Conservation (phyloP, 1,139 yeast genomes). For the Waltiozyma sp. region DNA sequence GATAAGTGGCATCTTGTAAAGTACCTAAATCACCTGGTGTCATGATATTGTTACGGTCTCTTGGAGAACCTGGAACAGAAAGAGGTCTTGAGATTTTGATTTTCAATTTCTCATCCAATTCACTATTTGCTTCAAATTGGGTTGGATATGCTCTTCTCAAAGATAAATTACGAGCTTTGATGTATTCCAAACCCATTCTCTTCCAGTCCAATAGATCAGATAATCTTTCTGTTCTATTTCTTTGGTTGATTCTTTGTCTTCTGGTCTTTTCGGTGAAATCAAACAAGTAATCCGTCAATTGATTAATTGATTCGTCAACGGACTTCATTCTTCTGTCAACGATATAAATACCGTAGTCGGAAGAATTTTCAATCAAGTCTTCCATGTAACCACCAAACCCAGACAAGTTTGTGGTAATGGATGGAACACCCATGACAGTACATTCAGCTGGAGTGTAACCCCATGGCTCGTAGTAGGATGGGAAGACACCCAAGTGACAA, state of each 20-base stretch:
- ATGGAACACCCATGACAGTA: slow-evolving; percentile 98
- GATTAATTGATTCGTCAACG: slow-evolving; percentile 90
- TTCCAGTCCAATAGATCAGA: slow-evolving; percentile 94
- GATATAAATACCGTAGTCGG: slow-evolving; percentile 93
- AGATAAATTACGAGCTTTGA: slow-evolving; percentile 88
- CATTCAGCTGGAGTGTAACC: slow-evolving; percentile 99
- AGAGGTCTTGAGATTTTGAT: slow-evolving; percentile 82
- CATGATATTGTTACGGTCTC: slow-evolving; percentile 60
- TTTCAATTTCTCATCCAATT: slow-evolving; percentile 23
- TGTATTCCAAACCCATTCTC: slow-evolving; percentile 93
- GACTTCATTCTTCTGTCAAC: slow-evolving; percentile 92
- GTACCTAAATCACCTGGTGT: slow-evolving; percentile 99
- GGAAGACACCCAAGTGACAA: slow-evolving; percentile 96
- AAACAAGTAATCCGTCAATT: slow-evolving; percentile 80
- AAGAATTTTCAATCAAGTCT: slow-evolving; percentile 86
- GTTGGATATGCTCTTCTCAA: slow-evolving; percentile 91
- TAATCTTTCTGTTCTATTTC: slow-evolving; percentile 92
- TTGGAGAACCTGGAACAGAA: slow-evolving; percentile 93
- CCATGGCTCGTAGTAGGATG: slow-evolving; percentile 98
- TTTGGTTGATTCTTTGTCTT: slow-evolving; percentile 95
- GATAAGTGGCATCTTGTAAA: slow-evolving; percentile 76
- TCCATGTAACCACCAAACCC: slow-evolving; percentile 99
- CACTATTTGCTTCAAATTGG: slow-evolving; percentile 42
- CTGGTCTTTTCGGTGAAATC: slow-evolving; percentile 82
- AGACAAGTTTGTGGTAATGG: slow-evolving; percentile 92